Base-by-base conservation (phyloP, 2,329 filamentous ascomycete species). In the Fusarium odoratissimum region DNA sequence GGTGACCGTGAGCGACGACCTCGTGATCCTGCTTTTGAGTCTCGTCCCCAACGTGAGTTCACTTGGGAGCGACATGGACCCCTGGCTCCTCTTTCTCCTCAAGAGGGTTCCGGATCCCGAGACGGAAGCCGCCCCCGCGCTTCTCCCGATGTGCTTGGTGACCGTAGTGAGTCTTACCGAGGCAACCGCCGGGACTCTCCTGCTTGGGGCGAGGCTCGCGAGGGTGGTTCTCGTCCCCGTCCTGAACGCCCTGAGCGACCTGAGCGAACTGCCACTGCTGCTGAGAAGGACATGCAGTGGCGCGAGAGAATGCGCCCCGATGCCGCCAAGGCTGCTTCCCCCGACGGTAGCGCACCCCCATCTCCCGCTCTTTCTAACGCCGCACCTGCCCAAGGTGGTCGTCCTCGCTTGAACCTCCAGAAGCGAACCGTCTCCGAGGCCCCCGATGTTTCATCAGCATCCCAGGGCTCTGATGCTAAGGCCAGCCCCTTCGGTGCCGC, bases 61-160 rank as follows among this genome's bases (percentile, higher is more conserved):
- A 97, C 94, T 83, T 99, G 96, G 96, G 95, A 98, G 84, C 93
- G 96, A 77, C 96, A 93, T 80, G 96, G 96, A 17, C 96, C 96
- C 41, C 87, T 98, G 62, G 93, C 95, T 45, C 94, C 95, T 28
- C 86, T 84, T 75, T 86, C 86, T 57, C 88, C 84, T 49, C 88
- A 91, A 72, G 85, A 85, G 62, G 75, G 80, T 25, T 80, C 83
- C 30, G 84, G 82, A 55, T 86, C 86, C 57, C 86, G 89, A 69
- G 89, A 91, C 42, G 87, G 84, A 67, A 88, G 87, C 80, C 86
- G 86, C 37, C 82, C 87, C 42, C 83, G 86, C 55, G 81, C 80
- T 48, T 88, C 86, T 68, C 75, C 80, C 31, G 82, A 82, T 49
- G 81, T 80, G 23, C 90, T 94, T 62, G 90, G 89, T 67, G 85